phyloP scores from a whole-genome alignment of 441 rosid species.

The Biscutella laevigata region DNA sequence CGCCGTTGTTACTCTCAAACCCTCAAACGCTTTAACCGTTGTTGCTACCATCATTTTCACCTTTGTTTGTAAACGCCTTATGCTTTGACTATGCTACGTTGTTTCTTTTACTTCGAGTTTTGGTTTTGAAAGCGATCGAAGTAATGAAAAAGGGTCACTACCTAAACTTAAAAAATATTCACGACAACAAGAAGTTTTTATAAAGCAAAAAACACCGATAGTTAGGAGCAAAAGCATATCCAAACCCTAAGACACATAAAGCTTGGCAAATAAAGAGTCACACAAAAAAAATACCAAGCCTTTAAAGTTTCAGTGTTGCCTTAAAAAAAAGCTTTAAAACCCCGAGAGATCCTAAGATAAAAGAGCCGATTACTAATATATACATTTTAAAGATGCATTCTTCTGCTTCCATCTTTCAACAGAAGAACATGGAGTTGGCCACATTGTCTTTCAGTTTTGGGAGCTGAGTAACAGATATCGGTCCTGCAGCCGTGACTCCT shows the following conservation, averaged over 20 bases:
- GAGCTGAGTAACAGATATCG: constrained; percentile 49
- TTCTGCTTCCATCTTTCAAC: no score
- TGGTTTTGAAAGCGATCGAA: no score
- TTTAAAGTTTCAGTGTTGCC: background rate
- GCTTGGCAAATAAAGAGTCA: constrained; percentile 10
- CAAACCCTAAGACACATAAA: constrained; percentile 5
- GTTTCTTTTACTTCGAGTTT: no score
- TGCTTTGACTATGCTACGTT: background rate
- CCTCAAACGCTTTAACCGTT: background rate
- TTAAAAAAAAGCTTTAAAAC: background rate
- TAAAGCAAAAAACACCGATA: background rate
- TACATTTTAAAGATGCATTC: no score
- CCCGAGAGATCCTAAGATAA: background rate
- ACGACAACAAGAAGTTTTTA: background rate
- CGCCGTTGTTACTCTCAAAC: background rate
- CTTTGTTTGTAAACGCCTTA: background rate
- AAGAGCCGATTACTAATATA: no score
- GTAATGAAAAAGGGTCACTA: no score
- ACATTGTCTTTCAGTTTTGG: constrained; percentile 53
- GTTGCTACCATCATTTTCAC: background rate
- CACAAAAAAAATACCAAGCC: constrained; percentile 14
- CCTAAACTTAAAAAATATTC: background rate
- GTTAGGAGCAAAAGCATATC: constrained; percentile 1
- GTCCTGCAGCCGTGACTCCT: constrained; percentile 48
- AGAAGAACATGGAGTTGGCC: constrained; percentile 67